Conservation (phyloP, 108 stramenopile species). For the Seminavis robusta region DNA sequence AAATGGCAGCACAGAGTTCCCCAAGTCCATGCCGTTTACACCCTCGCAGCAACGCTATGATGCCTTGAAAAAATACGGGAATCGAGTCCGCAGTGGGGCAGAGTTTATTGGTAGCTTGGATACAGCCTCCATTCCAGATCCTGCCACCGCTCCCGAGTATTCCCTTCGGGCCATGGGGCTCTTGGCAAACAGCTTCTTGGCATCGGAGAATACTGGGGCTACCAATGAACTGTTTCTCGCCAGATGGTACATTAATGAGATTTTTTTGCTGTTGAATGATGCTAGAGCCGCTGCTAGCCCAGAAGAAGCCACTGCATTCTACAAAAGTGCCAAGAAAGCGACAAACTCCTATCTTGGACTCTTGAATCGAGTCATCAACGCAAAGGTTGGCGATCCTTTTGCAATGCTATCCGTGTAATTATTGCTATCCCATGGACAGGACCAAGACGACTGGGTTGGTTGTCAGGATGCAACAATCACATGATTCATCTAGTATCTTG, state of each 20-base stretch:
- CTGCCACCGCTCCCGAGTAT: slow-evolving; percentile 42
- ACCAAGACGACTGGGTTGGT: too few species aligned
- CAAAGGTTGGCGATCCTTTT: slow-evolving; percentile 75
- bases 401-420: slow-evolving; percentile 13
- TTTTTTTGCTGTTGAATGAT: slow-evolving; percentile 61
- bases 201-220: slow-evolving; percentile 72
- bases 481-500: too few species aligned
- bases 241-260: slow-evolving; percentile 82
- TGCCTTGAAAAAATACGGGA: slow-evolving; percentile 65
- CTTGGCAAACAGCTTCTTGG: slow-evolving; percentile 73
- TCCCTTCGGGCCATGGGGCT: slow-evolving; percentile 66
- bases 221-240: slow-evolving; percentile 78
- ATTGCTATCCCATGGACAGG: too few species aligned
- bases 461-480: too few species aligned
- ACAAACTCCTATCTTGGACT: slow-evolving; percentile 64
- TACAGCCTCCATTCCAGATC: slow-evolving; percentile 13
- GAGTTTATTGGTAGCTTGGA: slow-evolving; percentile 23
- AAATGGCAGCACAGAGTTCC: slow-evolving; percentile 55
- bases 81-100: slow-evolving; percentile 32
- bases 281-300: slow-evolving; percentile 33
- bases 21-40: slow-evolving; percentile 72
- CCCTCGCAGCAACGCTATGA: slow-evolving; percentile 73
- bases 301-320: slow-evolving; percentile 31
- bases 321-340: slow-evolving; percentile 38
- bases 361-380: slow-evolving; percentile 67